Conservation (phyloP, 176 grass and related monocot species). For the Avena sativa region DNA sequence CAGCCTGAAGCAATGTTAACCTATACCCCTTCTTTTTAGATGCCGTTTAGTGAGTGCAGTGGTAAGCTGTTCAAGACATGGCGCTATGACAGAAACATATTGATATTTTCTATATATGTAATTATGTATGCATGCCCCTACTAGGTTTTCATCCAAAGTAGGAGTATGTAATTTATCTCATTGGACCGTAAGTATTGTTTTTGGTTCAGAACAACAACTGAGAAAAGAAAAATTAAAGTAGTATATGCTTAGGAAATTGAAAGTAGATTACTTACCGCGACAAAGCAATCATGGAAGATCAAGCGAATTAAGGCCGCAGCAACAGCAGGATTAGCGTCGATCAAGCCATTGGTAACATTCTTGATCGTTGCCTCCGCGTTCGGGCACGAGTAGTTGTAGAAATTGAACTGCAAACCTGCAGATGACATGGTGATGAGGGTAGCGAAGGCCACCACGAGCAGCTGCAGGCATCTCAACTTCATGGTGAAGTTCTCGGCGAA, state of each 20-base stretch:
- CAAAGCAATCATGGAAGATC: constrained; percentile 64
- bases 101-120: too few species aligned
- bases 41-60: too few species aligned
- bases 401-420: constrained; percentile 41
- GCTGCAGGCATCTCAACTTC: constrained; percentile 12
- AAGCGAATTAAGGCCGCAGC: constrained; percentile 49
- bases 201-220: too few species aligned
- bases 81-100: too few species aligned
- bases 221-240: neutral
- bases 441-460: constrained; percentile 36
- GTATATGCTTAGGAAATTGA: neutral
- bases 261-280: constrained; percentile 31
- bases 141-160: neutral
- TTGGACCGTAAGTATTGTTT: neutral
- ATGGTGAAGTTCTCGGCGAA: neutral
- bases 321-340: constrained; percentile 20
- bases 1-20: neutral
- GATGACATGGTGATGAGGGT: constrained; percentile 23
- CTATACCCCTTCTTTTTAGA: neutral
- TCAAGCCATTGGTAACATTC: constrained; percentile 21
- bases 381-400: constrained; percentile 52
- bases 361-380: constrained; percentile 45
- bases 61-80: too few species aligned
- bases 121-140: too few species aligned
- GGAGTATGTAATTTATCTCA: neutral